Evolutionary conservation across 1,139 yeast species (phyloP).

Genomic region (Suhomyces choctaworum): DNA sequence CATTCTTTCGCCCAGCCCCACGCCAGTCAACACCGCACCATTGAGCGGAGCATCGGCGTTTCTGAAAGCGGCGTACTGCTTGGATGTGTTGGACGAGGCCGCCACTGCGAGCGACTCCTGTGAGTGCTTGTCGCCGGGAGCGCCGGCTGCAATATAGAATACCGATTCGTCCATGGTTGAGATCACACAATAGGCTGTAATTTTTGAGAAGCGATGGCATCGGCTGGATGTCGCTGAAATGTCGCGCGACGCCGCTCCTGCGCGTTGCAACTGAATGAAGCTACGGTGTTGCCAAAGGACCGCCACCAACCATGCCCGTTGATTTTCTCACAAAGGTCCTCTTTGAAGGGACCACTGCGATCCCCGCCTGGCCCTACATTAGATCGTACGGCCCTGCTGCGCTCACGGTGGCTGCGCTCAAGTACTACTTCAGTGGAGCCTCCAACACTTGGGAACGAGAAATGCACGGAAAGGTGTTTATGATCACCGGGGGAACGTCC

Average conservation of each 20-base stretch:
- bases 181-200: conserved; percentile 1
- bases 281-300: no score
- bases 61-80: conserved; percentile 52
- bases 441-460: conserved; percentile 88
- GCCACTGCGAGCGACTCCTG: conserved; percentile 51
- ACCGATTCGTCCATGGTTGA: conserved; percentile 58
- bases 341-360: conserved; percentile 66
- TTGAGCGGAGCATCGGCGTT: conserved; percentile 51
- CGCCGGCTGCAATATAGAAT: conserved; percentile 55
- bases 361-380: conserved; percentile 72
- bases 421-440: conserved; percentile 76
- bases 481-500: conserved; percentile 80
- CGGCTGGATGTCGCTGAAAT: no score
- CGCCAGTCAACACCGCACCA: conserved; percentile 49
- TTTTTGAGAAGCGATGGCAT: conserved; percentile 2
- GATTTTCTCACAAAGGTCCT: conserved; percentile 68
- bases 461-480: conserved; percentile 84
- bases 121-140: conserved; percentile 46
- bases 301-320: conserved; percentile 93
- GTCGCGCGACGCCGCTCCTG: no score
- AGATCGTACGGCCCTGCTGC: conserved; percentile 52
- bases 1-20: conserved; percentile 46
- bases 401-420: conserved; percentile 36
- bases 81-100: conserved; percentile 52
- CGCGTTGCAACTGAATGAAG: no score